These are phyloP conservation scores for Aspergillus clavatus DNA, from an alignment of 2,329 filamentous ascomycete species.

Conservation along the genomic window DNA sequence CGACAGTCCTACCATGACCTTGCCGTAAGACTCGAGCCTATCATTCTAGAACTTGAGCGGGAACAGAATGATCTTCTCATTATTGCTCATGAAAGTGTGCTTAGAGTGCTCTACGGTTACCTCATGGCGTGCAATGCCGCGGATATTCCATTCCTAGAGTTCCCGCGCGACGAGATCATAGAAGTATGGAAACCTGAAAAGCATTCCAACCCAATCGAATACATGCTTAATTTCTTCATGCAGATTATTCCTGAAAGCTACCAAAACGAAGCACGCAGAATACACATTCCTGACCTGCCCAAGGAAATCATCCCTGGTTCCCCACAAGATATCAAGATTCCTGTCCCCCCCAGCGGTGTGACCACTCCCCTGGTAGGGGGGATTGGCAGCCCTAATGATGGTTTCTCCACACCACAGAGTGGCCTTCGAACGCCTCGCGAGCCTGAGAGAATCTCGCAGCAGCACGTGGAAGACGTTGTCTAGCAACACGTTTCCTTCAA, in stretches of 20 bases:
- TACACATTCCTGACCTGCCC: conserved; percentile 70
- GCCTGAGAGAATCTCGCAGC: conserved; percentile 41
- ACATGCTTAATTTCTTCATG: conserved; percentile 12
- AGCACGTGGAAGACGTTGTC: conserved; percentile 43
- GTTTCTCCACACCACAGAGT: conserved; percentile 42
- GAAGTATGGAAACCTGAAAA: conserved; percentile 54
- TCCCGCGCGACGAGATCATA: conserved; percentile 95
- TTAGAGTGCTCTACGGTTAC: conserved; percentile 94
- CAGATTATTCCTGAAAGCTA: conserved; percentile 93
- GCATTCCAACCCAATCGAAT: background rate
- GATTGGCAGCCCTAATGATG: conserved; percentile 36
- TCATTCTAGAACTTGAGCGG: conserved; percentile 93
- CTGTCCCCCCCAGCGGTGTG: conserved; percentile 58
- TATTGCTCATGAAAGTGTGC: conserved; percentile 95
- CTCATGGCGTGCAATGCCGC: conserved; percentile 96
- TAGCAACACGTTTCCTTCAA: conserved; percentile 18
- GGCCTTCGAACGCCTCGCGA: conserved; percentile 41
- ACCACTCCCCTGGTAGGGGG: conserved; percentile 43
- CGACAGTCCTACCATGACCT: conserved; percentile 91
- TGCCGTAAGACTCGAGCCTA: conserved; percentile 93
- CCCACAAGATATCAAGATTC: conserved; percentile 75
- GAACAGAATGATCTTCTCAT: conserved; percentile 98
- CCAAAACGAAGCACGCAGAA: conserved; percentile 89
- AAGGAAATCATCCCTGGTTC: conserved; percentile 66
- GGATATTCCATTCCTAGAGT: conserved; percentile 88